phyloP scores from a whole-genome alignment of 2,329 filamentous ascomycete species.

The Aspergillus sp. region DNA sequence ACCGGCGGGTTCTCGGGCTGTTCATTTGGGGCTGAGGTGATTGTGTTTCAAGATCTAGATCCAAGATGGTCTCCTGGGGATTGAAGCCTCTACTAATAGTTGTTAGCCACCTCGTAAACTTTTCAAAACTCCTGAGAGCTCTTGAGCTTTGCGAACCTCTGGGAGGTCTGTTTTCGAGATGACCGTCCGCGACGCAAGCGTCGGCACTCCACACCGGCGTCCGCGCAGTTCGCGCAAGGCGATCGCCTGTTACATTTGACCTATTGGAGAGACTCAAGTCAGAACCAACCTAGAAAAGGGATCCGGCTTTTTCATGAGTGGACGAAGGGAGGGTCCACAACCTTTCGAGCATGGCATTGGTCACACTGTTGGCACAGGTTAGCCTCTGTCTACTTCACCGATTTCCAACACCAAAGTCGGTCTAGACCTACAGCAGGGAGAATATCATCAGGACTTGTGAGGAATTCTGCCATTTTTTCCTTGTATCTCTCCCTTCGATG shows the following conservation, averaged over 20 bases:
- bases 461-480: not conserved
- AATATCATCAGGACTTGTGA: not conserved
- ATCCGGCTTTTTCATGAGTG: not conserved
- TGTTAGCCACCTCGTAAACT: no score
- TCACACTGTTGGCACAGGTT: conserved; percentile 18
- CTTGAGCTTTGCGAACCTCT: conserved; percentile 6
- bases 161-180: conserved; percentile 9
- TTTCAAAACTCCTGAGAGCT: no score
- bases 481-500: no score
- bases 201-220: conserved; percentile 22
- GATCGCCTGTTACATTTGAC: conserved; percentile 25
- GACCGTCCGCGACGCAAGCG: conserved; percentile 17
- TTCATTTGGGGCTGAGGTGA: no score
- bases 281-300: not conserved
- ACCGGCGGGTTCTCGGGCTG: no score
- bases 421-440: conserved; percentile 19
- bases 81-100: no score
- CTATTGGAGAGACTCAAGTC: conserved; percentile 5
- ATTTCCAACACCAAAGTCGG: not conserved
- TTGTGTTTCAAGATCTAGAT: no score
- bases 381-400: no score
- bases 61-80: no score
- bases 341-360: conserved; percentile 27
- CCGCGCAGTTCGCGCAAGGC: conserved; percentile 25
- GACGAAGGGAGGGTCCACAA: not conserved